Base-by-base conservation (phyloP, 805 yeast species). In the Schwanniomyces polymorphus region DNA sequence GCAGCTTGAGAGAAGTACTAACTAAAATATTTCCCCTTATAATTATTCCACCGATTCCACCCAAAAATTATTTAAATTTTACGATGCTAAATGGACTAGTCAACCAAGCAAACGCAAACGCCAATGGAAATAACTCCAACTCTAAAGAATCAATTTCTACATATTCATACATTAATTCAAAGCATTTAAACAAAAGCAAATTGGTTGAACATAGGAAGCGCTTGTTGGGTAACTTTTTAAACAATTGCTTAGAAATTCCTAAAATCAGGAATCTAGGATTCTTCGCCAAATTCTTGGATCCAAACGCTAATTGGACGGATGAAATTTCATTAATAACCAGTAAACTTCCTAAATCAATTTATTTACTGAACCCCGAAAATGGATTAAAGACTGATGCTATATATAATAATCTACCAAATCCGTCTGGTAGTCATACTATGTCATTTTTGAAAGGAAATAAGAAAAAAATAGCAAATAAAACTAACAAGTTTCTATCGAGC, bases 31-130 rank as follows among this genome's bases (percentile, higher is more conserved):
- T 86, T 53, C 97, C 99, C 3, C 82, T 94, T 3, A 62, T 84
- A 4, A 79, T 94, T 3, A 81, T 94, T 5, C 99, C 99, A 6
- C 97, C 98, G 1, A 92, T 94, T 8, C 99, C 99, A 0, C 74
- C 75, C 0, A 74, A 74, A 48, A 72, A 73, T 50, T 73, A 72
- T 53, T 53, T 68, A 37, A 65, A 70, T 38, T 63, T 71, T 31
- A 59, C 60, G 5, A 50, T 66, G 34, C 55, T 72, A 38, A 68
- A 67, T 44, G 74, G 73, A 2, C 51, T 70, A 8, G 72, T 67
- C 2, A 57, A 57, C 5, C 54, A 42, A 38, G 42, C 45, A 26
- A 42, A 43, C 21, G 43, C 29, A 11, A 41, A 33, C 37, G 43
- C 29, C 8, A 41, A 33, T 35, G 38, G 42, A 14, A 27, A 27